Conservation (phyloP, 192 early-diverging fungal species). For the Coemansia sp. region DNA sequence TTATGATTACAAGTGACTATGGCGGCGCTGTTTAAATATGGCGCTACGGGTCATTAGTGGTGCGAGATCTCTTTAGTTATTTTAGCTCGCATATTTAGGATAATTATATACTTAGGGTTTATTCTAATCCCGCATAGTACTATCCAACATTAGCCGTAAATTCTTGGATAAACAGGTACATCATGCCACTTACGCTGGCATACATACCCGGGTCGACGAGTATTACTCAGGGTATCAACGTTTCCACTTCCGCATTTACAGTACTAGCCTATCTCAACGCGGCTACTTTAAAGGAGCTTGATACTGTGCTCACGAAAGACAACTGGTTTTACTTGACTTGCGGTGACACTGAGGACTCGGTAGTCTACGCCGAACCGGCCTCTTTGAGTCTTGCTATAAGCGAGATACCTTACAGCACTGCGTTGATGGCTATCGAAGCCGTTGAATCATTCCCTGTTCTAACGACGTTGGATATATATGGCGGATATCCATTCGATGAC, state of each 20-base stretch:
- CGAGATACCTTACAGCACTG: background rate
- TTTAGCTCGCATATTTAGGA: no score
- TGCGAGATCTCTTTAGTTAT: no score
- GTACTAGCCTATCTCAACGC: conserved; percentile 1
- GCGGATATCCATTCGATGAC: background rate
- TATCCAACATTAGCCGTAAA: no score
- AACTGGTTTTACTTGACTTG: background rate
- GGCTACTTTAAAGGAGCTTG: background rate
- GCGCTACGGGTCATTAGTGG: no score
- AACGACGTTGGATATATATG: background rate
- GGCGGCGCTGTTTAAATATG: no score
- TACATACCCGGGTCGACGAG: background rate
- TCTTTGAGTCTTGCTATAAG: background rate
- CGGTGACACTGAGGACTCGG: background rate
- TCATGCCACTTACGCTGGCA: background rate
- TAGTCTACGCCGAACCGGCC: background rate
- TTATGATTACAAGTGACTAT: no score
- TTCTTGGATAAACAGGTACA: background rate
- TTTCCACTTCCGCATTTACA: background rate
- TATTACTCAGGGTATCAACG: background rate
- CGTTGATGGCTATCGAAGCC: background rate
- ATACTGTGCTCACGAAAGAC: background rate
- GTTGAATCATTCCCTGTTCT: background rate
- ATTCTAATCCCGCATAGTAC: no score
- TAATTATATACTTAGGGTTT: no score